Evolutionary conservation across 139 green algal genomes (phyloP).

Genomic region (Trebouxia sp.): DNA sequence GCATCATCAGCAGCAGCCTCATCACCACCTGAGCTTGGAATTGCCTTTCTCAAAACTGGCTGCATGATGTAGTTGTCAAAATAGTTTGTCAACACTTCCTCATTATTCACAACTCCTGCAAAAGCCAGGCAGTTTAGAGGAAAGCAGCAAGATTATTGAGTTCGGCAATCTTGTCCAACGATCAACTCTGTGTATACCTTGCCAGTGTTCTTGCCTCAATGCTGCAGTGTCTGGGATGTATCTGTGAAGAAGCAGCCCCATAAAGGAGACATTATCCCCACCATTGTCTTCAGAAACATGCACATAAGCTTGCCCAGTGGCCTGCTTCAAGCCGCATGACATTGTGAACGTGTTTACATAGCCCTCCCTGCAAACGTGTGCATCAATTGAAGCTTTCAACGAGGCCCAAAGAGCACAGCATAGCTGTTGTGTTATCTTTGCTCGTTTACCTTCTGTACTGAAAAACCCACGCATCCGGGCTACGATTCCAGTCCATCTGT

Average conservation of each 20-base stretch:
- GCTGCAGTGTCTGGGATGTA: too few species aligned
- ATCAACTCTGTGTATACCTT: too few species aligned
- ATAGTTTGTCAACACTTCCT: neutral
- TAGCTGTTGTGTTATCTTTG: too few species aligned
- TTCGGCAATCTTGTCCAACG: too few species aligned
- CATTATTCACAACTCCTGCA: neutral
- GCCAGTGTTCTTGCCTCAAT: too few species aligned
- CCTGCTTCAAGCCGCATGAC: neutral
- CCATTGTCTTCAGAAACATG: too few species aligned
- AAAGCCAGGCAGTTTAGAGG: neutral
- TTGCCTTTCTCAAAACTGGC: neutral
- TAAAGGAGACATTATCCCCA: too few species aligned
- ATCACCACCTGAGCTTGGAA: neutral
- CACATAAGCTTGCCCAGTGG: neutral
- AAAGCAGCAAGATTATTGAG: too few species aligned
- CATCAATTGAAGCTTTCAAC: too few species aligned
- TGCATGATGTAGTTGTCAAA: conserved; percentile 20
- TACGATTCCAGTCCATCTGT: neutral
- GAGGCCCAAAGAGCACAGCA: too few species aligned
- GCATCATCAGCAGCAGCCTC: neutral
- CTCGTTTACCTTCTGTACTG: neutral
- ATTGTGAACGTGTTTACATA: neutral
- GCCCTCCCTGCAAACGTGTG: neutral
- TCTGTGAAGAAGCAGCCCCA: too few species aligned
- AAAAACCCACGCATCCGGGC: neutral